These are phyloP conservation scores for Candida ascalaphidarum DNA, from an alignment of 805 yeast genomes.

Conservation along the genomic window DNA sequence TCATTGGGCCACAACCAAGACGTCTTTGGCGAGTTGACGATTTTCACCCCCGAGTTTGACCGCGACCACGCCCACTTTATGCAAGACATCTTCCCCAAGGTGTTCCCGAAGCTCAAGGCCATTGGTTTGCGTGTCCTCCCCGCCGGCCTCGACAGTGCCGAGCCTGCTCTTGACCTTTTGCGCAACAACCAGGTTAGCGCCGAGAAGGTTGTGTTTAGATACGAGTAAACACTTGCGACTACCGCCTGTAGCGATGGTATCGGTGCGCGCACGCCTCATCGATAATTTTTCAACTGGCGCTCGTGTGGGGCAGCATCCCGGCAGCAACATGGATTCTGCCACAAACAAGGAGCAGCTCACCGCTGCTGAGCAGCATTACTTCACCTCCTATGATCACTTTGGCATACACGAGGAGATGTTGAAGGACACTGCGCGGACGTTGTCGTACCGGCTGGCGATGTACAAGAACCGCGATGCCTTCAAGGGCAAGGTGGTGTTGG, in stretches of 20 bases:
- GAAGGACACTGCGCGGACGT: constrained; percentile 88
- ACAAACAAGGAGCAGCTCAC: constrained; percentile 60
- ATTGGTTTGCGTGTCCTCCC: constrained; percentile 15
- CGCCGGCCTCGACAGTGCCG: constrained; percentile 14
- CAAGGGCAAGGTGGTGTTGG: constrained; percentile 89
- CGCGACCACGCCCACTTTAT: constrained; percentile 11
- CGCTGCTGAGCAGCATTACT: constrained; percentile 84
- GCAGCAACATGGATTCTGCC: constrained; percentile 38
- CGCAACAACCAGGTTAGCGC: constrained; percentile 31
- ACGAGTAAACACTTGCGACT: too few relatives aligned
- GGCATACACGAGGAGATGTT: constrained; percentile 99
- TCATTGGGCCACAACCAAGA: constrained; percentile 1
- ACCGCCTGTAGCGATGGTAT: too few relatives aligned
- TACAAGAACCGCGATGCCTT: constrained; percentile 81
- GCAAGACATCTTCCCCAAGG: constrained; percentile 11
- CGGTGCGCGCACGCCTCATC: too few relatives aligned
- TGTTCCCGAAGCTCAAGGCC: constrained; percentile 9
- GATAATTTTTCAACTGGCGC: too few relatives aligned
- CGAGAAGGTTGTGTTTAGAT: constrained; percentile 33
- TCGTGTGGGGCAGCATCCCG: too few relatives aligned
- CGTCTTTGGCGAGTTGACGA: not conserved
- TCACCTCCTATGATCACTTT: constrained; percentile 90
- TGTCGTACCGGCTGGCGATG: constrained; percentile 87
- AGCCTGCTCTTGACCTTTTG: constrained; percentile 29
- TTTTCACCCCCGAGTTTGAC: not conserved